Evolutionary conservation across 176 grass and related monocot genomes (phyloP), one percentile per base, ranked within the genome.

Genomic region (Phoenix dactylifera): DNA sequence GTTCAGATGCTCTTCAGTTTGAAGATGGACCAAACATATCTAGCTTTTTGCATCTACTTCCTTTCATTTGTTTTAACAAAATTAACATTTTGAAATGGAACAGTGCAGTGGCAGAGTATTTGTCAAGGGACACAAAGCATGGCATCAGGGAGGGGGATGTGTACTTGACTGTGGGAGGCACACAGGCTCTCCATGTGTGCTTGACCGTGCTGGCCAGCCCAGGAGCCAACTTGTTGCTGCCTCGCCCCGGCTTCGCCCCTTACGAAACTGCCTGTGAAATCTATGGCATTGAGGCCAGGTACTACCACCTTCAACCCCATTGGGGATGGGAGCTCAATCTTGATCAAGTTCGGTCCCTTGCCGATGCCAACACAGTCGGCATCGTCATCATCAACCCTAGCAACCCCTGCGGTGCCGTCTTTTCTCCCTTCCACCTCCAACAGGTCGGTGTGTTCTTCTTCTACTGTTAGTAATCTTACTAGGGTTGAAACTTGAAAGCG

Each of bases 341-440:
- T 14, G 53, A 75, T 26, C 59, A 70, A 4, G 22, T 97, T n/a
- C 69, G 70, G 15, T 6, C 72, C 5, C 20, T 85, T 53, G 76
- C 78, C 3, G 76, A 88, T 1, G 3, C 59, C 7, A 52, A 72
- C 49, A 97, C 93, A 0, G 75, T 78, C 1, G 93, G 80, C 15
- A 48, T 97, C 32, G 93, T 97, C 0, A 55, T 97, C 81, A 97
- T 97, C 69, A 97, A 82, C 58, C 93, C 87, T 1, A 97, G 88
- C 66, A 97, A 97, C n/a, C 93, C 87, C 0, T 97, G 93, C 1
- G 93, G 87, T 1, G 73, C 70, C 0, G 81, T 85, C 51, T 88
- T 85, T 66, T 88, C 87, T 10, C 4, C 57, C 6, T 52, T 77
- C 0, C 87, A 97, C 62, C 93, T 91, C 54, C 57, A 72, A 3